These are phyloP conservation scores for Coelastrella sp. DNA, from an alignment of 139 green algal species.

Conservation along the genomic window DNA sequence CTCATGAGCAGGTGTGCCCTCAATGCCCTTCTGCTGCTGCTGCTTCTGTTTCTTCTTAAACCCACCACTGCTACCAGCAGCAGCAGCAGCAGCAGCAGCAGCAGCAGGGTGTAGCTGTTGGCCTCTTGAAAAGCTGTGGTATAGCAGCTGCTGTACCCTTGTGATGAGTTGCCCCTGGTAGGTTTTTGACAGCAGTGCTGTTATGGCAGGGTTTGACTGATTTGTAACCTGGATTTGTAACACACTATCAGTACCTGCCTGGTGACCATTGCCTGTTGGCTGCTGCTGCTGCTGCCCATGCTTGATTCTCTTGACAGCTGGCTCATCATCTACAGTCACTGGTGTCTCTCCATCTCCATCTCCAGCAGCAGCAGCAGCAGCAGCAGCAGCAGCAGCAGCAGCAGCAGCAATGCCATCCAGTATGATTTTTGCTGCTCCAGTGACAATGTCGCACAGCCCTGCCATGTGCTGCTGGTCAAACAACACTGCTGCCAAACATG, in stretches of 20 bases:
- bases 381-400: constrained; percentile 34
- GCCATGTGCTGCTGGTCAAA: constrained; percentile 38
- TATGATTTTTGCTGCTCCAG: constrained; percentile 24
- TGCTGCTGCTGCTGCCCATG: constrained; percentile 25
- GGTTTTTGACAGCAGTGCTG: constrained; percentile 6
- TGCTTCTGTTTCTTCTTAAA: constrained; percentile 5
- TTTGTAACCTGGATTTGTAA: background rate
- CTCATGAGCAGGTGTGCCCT: too few species aligned
- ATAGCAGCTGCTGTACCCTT: constrained; percentile 16
- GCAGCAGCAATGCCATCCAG: constrained; percentile 2
- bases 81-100: constrained; percentile 5
- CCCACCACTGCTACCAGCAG: background rate
- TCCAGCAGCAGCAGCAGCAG: background rate
- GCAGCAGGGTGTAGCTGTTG: background rate
- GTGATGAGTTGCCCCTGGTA: constrained; percentile 25
- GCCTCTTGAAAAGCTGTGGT: background rate
- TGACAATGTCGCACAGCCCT: constrained; percentile 14
- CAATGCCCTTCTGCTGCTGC: constrained; percentile 10
- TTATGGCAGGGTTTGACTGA: background rate
- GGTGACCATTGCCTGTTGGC: background rate
- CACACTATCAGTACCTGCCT: background rate
- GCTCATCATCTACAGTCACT: background rate
- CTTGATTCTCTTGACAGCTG: background rate
- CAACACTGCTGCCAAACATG: constrained; percentile 13
- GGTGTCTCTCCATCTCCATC: background rate